These are phyloP conservation scores for Davidsoniella eucalypti DNA, from an alignment of 2,329 filamentous ascomycete species.

Conservation along the genomic window DNA sequence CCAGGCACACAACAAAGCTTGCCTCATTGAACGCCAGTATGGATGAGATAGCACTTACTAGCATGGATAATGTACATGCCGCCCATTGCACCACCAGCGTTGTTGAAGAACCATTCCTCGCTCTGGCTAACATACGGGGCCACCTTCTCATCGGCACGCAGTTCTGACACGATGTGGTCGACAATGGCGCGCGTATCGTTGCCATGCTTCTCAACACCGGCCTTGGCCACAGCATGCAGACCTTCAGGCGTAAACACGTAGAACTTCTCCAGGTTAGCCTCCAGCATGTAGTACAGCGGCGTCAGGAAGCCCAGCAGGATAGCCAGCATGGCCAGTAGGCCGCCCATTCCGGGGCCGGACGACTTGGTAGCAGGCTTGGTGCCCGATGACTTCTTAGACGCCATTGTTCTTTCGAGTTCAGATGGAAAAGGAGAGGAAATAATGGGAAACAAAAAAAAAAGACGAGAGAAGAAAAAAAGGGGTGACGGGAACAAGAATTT, in stretches of 20 bases:
- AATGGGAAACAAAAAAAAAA: background rate
- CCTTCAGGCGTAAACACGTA: slow-evolving; percentile 60
- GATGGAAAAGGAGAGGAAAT: background rate
- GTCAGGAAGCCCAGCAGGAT: slow-evolving; percentile 37
- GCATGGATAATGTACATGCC: slow-evolving; percentile 83
- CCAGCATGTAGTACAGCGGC: slow-evolving; percentile 36
- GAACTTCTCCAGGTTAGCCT: slow-evolving; percentile 44
- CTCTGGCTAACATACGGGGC: slow-evolving; percentile 45
- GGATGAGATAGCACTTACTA: slow-evolving; percentile 33
- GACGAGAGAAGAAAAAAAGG: background rate
- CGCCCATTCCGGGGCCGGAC: slow-evolving; percentile 17
- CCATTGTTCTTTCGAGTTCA: slow-evolving; percentile 2
- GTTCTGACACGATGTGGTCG: slow-evolving; percentile 50
- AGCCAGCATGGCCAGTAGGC: slow-evolving; percentile 32
- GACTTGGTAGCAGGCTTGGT: slow-evolving; percentile 10
- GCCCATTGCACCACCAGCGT: slow-evolving; percentile 81
- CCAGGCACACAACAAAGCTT: no score
- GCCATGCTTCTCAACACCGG: slow-evolving; percentile 50
- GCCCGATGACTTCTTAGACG: slow-evolving; percentile 2
- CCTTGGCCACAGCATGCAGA: slow-evolving; percentile 50
- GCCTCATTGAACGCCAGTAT: no score
- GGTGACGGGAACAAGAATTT: background rate
- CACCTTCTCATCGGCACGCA: slow-evolving; percentile 32
- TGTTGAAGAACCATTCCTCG: slow-evolving; percentile 85
- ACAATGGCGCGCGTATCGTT: slow-evolving; percentile 59